These are phyloP conservation scores for Aspergillus tamarii DNA, from an alignment of 2,329 filamentous ascomycete species.

Conservation along the genomic window DNA sequence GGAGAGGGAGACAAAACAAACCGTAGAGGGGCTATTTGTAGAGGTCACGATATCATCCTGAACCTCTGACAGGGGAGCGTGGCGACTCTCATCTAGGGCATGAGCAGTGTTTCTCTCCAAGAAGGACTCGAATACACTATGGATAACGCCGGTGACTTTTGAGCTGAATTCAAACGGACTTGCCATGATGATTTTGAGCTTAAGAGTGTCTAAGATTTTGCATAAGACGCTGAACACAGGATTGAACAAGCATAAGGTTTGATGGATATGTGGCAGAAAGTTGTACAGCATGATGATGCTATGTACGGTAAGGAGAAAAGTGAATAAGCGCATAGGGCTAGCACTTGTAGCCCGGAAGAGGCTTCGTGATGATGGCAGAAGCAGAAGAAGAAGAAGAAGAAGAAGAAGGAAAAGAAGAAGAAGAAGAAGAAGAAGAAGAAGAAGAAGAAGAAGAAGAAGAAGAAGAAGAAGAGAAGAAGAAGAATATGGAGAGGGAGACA, in stretches of 20 bases:
- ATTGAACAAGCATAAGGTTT: neutral
- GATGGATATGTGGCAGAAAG: neutral
- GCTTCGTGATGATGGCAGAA: neutral
- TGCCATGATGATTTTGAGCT: neutral
- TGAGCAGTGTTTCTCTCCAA: slow-evolving; percentile 11
- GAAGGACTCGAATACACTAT: slow-evolving; percentile 19
- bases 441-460: neutral
- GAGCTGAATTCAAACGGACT: neutral
- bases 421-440: neutral
- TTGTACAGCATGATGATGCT: neutral
- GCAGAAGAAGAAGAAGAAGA: neutral
- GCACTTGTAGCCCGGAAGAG: neutral
- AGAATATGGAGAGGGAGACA: neutral
- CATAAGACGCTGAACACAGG: neutral
- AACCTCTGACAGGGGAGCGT: slow-evolving; percentile 18
- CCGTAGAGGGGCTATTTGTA: neutral
- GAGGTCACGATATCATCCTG: neutral
- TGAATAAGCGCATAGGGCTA: neutral
- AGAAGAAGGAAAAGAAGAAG: neutral
- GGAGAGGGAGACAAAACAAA: neutral
- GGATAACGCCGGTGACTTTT: slow-evolving; percentile 16
- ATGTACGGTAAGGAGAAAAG: neutral
- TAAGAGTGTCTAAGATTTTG: neutral
- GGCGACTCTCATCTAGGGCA: slow-evolving; percentile 23
- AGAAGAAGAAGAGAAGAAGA: too few species aligned